These are phyloP conservation scores for Aethionema arabicum DNA, from an alignment of 345 rosid genomes.

Conservation along the genomic window DNA sequence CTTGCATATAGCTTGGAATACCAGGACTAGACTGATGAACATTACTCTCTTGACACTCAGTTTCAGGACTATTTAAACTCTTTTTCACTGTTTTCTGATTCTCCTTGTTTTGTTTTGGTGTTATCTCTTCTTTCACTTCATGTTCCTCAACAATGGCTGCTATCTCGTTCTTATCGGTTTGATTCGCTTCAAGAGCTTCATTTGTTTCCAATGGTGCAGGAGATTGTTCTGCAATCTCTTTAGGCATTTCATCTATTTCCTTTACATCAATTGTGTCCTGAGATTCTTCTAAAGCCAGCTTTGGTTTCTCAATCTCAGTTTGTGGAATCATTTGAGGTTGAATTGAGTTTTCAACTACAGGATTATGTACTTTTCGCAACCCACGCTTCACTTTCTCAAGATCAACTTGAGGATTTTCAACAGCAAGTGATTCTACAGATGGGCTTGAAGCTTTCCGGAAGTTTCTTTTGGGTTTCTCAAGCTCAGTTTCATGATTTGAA, in stretches of 20 bases:
- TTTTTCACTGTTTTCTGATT: constrained; percentile 50
- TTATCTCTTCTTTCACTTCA: constrained; percentile 46
- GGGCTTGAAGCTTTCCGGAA: constrained; percentile 54
- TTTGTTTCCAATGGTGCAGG: constrained; percentile 39
- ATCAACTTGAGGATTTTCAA: constrained; percentile 73
- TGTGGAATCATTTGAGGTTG: constrained; percentile 54
- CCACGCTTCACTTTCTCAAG: constrained; percentile 86
- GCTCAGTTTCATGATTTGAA: constrained; percentile 54
- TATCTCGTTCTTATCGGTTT: constrained; percentile 17
- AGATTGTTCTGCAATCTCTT: constrained; percentile 31
- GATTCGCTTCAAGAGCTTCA: constrained; percentile 39
- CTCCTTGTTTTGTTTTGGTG: constrained; percentile 47
- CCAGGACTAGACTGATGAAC: constrained; percentile 52
- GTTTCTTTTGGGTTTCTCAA: constrained; percentile 70
- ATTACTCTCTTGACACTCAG: constrained; percentile 54
- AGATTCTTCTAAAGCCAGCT: constrained; percentile 45
- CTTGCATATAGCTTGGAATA: constrained; percentile 90
- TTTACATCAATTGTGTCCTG: constrained; percentile 38
- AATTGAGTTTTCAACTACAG: constrained; percentile 52
- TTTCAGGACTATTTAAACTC: constrained; percentile 43
- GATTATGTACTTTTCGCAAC: constrained; percentile 81
- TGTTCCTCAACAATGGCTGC: constrained; percentile 25
- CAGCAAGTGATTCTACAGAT: constrained; percentile 44
- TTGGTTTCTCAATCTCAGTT: constrained; percentile 53
- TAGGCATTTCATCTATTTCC: constrained; percentile 33